Evolutionary conservation across 768 basidiomycete genomes (phyloP).

Genomic region (Mycena rebaudengoi): DNA sequence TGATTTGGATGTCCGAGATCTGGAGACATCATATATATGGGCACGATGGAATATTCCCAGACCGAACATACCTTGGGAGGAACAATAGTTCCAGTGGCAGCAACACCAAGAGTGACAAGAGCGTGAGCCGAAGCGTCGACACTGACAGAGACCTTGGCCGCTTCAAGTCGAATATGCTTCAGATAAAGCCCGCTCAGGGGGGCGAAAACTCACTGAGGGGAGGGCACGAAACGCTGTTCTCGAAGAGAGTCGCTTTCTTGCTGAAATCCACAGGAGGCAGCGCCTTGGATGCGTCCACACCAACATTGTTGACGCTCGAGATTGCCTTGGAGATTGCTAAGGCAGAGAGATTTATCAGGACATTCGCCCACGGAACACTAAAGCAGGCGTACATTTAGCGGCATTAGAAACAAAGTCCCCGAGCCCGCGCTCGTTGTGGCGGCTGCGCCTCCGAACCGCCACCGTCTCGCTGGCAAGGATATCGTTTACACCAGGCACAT

Average conservation of each 20-base stretch:
- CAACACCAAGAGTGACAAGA: slow-evolving; percentile 27
- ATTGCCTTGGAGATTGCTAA: too few relatives aligned
- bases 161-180: too few relatives aligned
- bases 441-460: too few relatives aligned
- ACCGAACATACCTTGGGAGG: slow-evolving; percentile 33
- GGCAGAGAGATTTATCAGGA: too few relatives aligned
- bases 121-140: slow-evolving; percentile 21
- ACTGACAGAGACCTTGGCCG: slow-evolving; percentile 25
- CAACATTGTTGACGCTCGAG: slow-evolving; percentile 34
- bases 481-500: slow-evolving; percentile 8
- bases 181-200: too few relatives aligned
- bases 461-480: neutral
- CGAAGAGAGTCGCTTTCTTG: slow-evolving; percentile 39
- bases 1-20: neutral
- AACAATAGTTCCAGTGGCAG: slow-evolving; percentile 36
- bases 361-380: neutral
- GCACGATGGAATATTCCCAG: too few relatives aligned
- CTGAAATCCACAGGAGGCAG: slow-evolving; percentile 43
- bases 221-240: slow-evolving; percentile 31
- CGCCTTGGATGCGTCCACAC: slow-evolving; percentile 39
- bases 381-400: neutral
- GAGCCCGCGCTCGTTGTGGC: too few relatives aligned
- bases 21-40: too few relatives aligned
- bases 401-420: neutral
- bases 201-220: slow-evolving; percentile 16